Conservation (phyloP, 2,329 filamentous ascomycete species). For the Penicillium carneum region DNA sequence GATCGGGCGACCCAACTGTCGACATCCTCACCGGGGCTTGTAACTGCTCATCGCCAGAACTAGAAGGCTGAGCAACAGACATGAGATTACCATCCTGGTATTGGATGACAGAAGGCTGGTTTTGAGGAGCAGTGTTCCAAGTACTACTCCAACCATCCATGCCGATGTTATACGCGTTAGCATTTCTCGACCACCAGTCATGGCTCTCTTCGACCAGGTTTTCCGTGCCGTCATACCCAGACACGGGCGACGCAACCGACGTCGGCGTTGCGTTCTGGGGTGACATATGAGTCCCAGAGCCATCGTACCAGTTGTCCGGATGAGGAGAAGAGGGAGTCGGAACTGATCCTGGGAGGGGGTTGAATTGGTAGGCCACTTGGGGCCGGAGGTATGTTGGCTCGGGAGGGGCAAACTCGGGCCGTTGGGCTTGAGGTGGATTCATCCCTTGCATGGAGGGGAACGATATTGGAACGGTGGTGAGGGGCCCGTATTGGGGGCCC, state of each 20-base stretch:
- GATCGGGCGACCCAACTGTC: constrained; percentile 8
- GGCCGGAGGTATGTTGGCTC: constrained; percentile 47
- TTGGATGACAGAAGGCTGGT: constrained; percentile 16
- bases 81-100: constrained; percentile 21
- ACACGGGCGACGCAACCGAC: constrained; percentile 50
- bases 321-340: constrained; percentile 31
- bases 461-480: constrained; percentile 27
- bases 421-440: constrained; percentile 31
- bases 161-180: constrained; percentile 65
- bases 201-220: constrained; percentile 68
- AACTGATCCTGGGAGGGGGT: constrained; percentile 17
- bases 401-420: constrained; percentile 35
- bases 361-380: constrained; percentile 31
- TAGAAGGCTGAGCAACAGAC: constrained; percentile 11
- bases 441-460: constrained; percentile 32
- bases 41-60: constrained; percentile 9
- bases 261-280: constrained; percentile 33
- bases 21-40: constrained; percentile 9
- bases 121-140: constrained; percentile 37
- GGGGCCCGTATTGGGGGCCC: constrained; percentile 25
- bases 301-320: constrained; percentile 44
- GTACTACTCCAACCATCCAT: constrained; percentile 66
- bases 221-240: constrained; percentile 67
- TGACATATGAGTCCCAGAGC: constrained; percentile 8
- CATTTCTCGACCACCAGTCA: constrained; percentile 70